phyloP scores from a whole-genome alignment of 1,139 yeast species.

The Candida sojae region DNA sequence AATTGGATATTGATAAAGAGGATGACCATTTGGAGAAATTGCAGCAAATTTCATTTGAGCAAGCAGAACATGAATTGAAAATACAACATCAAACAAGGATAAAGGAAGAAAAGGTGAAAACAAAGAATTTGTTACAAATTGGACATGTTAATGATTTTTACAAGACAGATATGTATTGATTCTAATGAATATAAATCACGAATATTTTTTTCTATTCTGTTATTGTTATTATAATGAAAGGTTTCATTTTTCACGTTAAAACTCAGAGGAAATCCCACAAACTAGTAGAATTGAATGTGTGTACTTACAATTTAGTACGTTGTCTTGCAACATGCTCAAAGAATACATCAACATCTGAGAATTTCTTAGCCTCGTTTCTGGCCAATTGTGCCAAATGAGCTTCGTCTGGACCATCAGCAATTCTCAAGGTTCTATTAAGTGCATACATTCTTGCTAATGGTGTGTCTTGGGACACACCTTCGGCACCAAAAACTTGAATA shows the following conservation, averaged over 20 bases:
- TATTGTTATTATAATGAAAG: too few species aligned
- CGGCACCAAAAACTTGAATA: conserved; percentile 70
- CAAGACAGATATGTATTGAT: conserved; percentile 53
- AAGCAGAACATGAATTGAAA: conserved; percentile 54
- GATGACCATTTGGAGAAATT: conserved; percentile 64
- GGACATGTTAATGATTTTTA: conserved; percentile 63
- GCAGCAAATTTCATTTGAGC: conserved; percentile 59
- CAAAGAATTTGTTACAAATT: conserved; percentile 49
- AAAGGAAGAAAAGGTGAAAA: conserved; percentile 46
- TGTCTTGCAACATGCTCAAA: conserved; percentile 28
- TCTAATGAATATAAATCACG: not conserved
- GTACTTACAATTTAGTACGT: conserved; percentile 26
- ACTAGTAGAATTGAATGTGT: too few species aligned
- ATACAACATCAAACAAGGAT: conserved; percentile 38
- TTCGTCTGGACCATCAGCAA: conserved; percentile 80
- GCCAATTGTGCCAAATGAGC: conserved; percentile 68
- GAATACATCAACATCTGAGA: conserved; percentile 32
- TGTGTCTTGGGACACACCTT: conserved; percentile 66
- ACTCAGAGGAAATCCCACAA: too few species aligned
- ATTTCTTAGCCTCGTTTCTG: conserved; percentile 41
- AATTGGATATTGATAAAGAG: conserved; percentile 86
- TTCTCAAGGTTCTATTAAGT: conserved; percentile 58
- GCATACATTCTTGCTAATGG: conserved; percentile 62
- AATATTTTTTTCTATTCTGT: conserved; percentile 2
- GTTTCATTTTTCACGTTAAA: too few species aligned